Evolutionary conservation across 495 filamentous ascomycete genomes (phyloP).

Genomic region (Hypomontagnella monticulosa): DNA sequence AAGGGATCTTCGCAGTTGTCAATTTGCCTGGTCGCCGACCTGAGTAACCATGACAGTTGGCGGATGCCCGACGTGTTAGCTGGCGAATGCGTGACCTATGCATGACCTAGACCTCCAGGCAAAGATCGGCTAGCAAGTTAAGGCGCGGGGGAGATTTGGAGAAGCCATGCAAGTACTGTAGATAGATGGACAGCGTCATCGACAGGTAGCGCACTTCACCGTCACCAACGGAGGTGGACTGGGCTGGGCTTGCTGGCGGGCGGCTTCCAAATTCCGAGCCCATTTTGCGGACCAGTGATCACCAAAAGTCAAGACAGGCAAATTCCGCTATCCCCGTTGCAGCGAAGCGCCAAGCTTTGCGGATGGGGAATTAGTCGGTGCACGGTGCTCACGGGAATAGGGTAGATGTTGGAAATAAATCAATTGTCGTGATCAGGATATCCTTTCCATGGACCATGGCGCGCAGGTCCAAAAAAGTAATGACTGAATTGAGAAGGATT

Average conservation of each 20-base stretch:
- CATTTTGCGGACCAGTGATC: slow-evolving; percentile 13
- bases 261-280: slow-evolving; percentile 22
- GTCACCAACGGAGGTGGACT: slow-evolving; percentile 14
- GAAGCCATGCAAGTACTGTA: slow-evolving; percentile 2
- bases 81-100: slow-evolving; percentile 41
- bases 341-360: slow-evolving; percentile 31
- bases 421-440: slow-evolving; percentile 17
- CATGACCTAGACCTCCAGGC: slow-evolving; percentile 37
- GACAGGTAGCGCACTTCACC: slow-evolving; percentile 33
- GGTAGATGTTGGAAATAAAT: slow-evolving; percentile 20
- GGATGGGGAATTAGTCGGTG: slow-evolving; percentile 29
- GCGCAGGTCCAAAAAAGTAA: slow-evolving; percentile 17
- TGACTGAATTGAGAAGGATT: slow-evolving; percentile 14
- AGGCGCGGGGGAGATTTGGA: slow-evolving; percentile 21
- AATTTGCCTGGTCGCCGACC: slow-evolving; percentile 48
- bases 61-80: slow-evolving; percentile 37
- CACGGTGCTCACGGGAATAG: slow-evolving; percentile 16
- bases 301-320: slow-evolving; percentile 21
- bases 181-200: slow-evolving; percentile 13
- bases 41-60: slow-evolving; percentile 43
- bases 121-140: slow-evolving; percentile 34
- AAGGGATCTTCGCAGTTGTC: slow-evolving; percentile 44
- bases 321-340: slow-evolving; percentile 29
- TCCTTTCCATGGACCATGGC: slow-evolving; percentile 23
- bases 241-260: slow-evolving; percentile 20